Evolutionary conservation across 495 filamentous ascomycete genomes (phyloP).

Genomic region (Lophiostoma macrostomum): DNA sequence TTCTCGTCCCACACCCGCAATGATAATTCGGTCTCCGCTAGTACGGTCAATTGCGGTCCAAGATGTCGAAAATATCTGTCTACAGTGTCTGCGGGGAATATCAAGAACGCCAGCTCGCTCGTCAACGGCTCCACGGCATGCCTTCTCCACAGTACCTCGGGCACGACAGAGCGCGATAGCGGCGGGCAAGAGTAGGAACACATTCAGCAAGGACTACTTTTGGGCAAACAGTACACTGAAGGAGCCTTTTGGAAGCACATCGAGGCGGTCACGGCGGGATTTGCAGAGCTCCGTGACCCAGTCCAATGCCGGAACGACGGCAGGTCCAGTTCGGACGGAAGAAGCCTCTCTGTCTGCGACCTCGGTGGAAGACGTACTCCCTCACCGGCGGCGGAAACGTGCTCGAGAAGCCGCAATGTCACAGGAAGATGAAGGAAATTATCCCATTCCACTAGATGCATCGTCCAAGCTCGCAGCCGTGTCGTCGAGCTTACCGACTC

Average conservation of each 20-base stretch:
- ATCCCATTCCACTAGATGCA: conserved; percentile 70
- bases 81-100: conserved; percentile 28
- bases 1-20: conserved; percentile 11
- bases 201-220: conserved; percentile 36
- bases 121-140: conserved; percentile 2
- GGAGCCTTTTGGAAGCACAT: conserved; percentile 12
- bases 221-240: conserved; percentile 31
- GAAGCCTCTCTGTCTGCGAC: background rate
- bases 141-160: conserved; percentile 19
- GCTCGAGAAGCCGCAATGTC: conserved; percentile 26
- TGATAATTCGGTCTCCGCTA: conserved; percentile 23
- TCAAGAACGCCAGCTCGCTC: conserved; percentile 17
- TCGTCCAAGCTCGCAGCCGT: conserved; percentile 72
- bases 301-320: background rate
- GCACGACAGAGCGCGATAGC: conserved; percentile 18
- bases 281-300: background rate
- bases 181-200: conserved; percentile 15
- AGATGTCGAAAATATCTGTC: conserved; percentile 24
- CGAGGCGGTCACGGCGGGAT: conserved; percentile 1
- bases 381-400: conserved; percentile 39
- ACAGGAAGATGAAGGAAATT: conserved; percentile 15
- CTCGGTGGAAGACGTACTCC: conserved; percentile 32
- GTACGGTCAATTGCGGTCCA: conserved; percentile 5
- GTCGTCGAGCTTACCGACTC: conserved; percentile 63
- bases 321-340: background rate